Conservation (phyloP, 2,329 filamentous ascomycete species). For the Fusarium sp. region DNA sequence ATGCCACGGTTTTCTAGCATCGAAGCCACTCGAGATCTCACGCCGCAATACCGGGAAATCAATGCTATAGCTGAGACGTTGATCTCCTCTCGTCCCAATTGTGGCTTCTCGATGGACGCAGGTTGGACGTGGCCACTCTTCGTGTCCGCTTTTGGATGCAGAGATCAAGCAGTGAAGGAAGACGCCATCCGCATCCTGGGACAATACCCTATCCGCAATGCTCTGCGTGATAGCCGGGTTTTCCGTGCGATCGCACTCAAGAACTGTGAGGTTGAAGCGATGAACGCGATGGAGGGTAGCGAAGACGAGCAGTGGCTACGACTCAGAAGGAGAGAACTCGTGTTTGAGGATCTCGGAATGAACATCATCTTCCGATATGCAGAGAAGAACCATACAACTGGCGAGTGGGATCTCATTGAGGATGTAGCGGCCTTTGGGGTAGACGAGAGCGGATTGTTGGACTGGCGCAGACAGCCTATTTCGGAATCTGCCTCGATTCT, state of each 20-base stretch:
- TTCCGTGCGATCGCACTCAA: constrained; percentile 58
- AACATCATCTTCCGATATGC: constrained; percentile 58
- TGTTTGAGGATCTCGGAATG: constrained; percentile 58
- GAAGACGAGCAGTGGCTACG: constrained; percentile 58
- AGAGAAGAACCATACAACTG: constrained; percentile 51
- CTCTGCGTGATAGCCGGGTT: constrained; percentile 60
- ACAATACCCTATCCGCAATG: constrained; percentile 61
- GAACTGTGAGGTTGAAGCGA: constrained; percentile 56
- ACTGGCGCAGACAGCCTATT: constrained; percentile 57
- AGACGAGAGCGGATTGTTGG: constrained; percentile 50
- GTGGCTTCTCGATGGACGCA: constrained; percentile 63
- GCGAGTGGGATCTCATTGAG: constrained; percentile 57
- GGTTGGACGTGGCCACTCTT: constrained; percentile 64
- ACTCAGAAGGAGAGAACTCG: constrained; percentile 56
- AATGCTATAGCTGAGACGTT: constrained; percentile 57
- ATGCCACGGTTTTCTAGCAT: constrained; percentile 58
- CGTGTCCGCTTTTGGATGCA: constrained; percentile 59
- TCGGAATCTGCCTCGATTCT: constrained; percentile 52
- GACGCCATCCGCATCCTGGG: constrained; percentile 60
- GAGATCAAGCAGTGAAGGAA: constrained; percentile 57
- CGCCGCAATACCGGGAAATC: constrained; percentile 61
- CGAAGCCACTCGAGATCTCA: constrained; percentile 56
- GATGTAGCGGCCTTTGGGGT: constrained; percentile 55
- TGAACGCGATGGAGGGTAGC: constrained; percentile 52
- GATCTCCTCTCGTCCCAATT: constrained; percentile 55